Evolutionary conservation across 139 green algal species (phyloP).

Genomic region (Chlamydomonas sp.): DNA sequence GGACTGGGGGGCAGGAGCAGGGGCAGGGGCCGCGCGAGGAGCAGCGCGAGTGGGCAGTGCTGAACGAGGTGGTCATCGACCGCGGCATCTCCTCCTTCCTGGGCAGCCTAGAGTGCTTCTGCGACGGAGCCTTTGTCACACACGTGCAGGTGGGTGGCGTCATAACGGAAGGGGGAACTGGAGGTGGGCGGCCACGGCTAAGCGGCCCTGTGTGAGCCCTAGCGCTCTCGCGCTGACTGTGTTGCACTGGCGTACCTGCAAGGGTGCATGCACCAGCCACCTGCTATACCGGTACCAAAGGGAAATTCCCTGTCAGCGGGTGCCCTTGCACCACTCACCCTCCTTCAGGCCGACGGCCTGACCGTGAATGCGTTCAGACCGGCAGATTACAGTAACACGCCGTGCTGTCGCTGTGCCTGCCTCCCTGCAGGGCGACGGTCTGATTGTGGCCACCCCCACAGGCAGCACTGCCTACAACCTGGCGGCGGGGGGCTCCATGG

Average conservation of each 20-base stretch:
- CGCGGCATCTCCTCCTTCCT: slow-evolving; percentile 83
- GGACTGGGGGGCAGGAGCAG: background rate
- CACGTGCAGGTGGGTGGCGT: slow-evolving; percentile 61
- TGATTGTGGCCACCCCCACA: slow-evolving; percentile 93
- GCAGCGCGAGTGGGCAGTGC: slow-evolving; percentile 58
- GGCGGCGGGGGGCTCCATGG: slow-evolving; percentile 85
- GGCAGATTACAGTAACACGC: too few relatives aligned
- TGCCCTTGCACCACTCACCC: too few relatives aligned
- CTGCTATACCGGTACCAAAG: too few relatives aligned
- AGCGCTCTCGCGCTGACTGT: too few relatives aligned
- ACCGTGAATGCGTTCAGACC: too few relatives aligned
- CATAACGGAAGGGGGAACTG: background rate
- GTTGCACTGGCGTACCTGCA: too few relatives aligned
- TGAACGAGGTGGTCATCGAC: slow-evolving; percentile 95
- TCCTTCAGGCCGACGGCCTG: too few relatives aligned
- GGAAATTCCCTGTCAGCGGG: too few relatives aligned
- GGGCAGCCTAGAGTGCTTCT: slow-evolving; percentile 86
- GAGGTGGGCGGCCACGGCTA: too few relatives aligned
- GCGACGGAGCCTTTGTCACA: slow-evolving; percentile 83
- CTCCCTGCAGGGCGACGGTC: slow-evolving; percentile 77
- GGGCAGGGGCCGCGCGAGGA: background rate
- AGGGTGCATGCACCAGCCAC: too few relatives aligned
- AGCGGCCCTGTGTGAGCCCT: too few relatives aligned
- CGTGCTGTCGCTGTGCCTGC: background rate
- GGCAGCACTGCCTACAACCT: slow-evolving; percentile 94